Evolutionary conservation across 2,329 filamentous ascomycete genomes (phyloP), one percentile per base, ranked within the genome.

Genomic region (Microdochium bolleyi): DNA sequence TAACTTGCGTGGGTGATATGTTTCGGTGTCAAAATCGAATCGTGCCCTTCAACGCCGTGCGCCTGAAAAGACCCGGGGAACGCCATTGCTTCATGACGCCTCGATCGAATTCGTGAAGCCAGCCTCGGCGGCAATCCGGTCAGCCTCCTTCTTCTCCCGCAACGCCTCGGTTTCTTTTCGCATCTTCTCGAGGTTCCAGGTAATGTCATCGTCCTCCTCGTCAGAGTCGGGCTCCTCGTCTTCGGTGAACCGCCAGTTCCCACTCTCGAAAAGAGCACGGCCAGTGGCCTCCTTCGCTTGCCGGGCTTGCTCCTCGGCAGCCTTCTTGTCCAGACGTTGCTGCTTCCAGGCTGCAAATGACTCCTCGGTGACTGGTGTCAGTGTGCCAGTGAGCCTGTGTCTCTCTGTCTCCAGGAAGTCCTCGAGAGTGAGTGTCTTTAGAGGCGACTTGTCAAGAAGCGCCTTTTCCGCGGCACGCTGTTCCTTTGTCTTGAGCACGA

Each of bases 341-440:
- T 92, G 86, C 80, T 99, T 99, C 94, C 94, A 99, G 66, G 94
- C 94, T 56, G 90, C 90, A 66, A 99, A 99, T 1, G 84, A 80
- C 67, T 99, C 94, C 2, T 86, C 87, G 1, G 89, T 99, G 57
- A 99, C 95, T 4, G 95, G 95, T 1, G 95, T 99, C 51, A 97
- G 78, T 1, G 79, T 91, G 53, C 92, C 94, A 0, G 87, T 92
- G 51, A 99, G 83, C 72, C 97, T 97, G 75, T 96, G 91, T 61
- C 94, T 83, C 75, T 99, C 92, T 1, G 88, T 92, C 70, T 99
- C 94, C 52, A 99, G 74, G 78, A 96, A 99, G 69, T 99, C 94
- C 74, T 99, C 94, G 49, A 99, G 80, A 1, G 94, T 99, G 51
- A 99, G 79, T 1, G 94, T 96, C 68, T 92, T 91, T 54, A 97